These are phyloP conservation scores for Anastatica hierochuntica DNA, from an alignment of 345 rosid species.

Conservation along the genomic window DNA sequence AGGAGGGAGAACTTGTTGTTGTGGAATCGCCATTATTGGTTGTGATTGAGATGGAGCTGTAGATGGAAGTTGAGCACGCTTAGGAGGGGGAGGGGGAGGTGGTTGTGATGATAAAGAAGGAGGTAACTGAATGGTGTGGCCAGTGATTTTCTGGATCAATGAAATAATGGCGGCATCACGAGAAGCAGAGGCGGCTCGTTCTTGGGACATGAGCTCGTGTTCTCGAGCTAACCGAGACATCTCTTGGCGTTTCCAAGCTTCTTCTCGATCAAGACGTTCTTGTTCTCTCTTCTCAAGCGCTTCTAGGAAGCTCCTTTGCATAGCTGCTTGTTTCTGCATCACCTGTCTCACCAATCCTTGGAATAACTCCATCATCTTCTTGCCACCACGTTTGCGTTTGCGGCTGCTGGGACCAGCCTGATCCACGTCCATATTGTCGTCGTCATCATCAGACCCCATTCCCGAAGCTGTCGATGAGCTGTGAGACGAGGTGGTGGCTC, in stretches of 20 bases:
- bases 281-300: constrained; percentile 76
- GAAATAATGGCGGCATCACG: constrained; percentile 58
- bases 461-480: constrained; percentile 50
- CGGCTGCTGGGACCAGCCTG: constrained; percentile 44
- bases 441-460: constrained; percentile 44
- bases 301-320: constrained; percentile 69
- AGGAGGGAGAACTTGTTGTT: constrained; percentile 37
- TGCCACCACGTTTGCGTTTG: constrained; percentile 36
- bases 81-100: background rate
- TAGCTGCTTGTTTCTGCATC: constrained; percentile 67
- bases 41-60: too few species aligned
- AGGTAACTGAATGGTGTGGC: constrained; percentile 63
- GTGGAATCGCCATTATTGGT: constrained; percentile 40
- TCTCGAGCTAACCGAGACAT: constrained; percentile 54
- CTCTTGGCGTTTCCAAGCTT: constrained; percentile 78
- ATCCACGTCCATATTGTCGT: constrained; percentile 32
- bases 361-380: constrained; percentile 61
- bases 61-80: too few species aligned
- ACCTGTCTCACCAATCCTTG: constrained; percentile 61
- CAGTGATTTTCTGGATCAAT: constrained; percentile 65
- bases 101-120: constrained; percentile 23
- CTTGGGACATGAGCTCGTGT: constrained; percentile 59
- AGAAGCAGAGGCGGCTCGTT: constrained; percentile 54
- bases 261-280: constrained; percentile 66
- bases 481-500: too few species aligned